A percentile compares a stretch with the other conserved stretches of the same genome.
Evolutionary conservation across 768 basidiomycete species (phyloP).

Genomic region (Mycena epipterygia): DNA sequence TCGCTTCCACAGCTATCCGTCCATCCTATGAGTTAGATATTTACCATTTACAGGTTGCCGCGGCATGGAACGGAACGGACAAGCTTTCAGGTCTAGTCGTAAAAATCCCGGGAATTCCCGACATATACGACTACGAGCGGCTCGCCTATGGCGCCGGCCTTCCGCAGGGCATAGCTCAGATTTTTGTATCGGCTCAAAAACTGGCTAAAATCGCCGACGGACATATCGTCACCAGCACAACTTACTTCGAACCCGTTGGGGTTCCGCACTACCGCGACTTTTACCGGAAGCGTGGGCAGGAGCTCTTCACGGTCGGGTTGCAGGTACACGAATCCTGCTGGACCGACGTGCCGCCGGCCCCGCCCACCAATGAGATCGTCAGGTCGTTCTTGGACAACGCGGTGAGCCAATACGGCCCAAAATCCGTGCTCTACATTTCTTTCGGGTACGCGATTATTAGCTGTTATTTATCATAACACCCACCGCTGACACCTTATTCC

Average conservation of each 20-base stretch:
- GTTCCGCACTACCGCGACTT: too few relatives aligned
- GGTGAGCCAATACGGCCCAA: conserved; percentile 10
- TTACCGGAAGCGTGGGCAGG: too few relatives aligned
- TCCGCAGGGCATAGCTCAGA: neutral
- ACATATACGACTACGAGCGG: conserved; percentile 29
- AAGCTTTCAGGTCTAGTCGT: neutral
- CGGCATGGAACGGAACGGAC: conserved; percentile 17
- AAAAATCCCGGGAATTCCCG: conserved; percentile 1
- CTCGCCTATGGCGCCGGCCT: conserved; percentile 1
- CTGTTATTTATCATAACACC: neutral
- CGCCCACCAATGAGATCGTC: neutral
- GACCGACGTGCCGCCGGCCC: neutral
- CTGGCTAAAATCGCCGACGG: too few relatives aligned
- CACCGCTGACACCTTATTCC: neutral
- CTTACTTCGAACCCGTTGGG: too few relatives aligned
- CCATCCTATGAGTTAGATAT: too few relatives aligned
- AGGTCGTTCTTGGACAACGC: conserved; percentile 14
- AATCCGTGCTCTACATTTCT: conserved; percentile 30
- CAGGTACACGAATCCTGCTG: too few relatives aligned
- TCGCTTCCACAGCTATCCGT: too few relatives aligned
- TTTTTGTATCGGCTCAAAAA: too few relatives aligned
- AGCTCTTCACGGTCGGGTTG: too few relatives aligned
- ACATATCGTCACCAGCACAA: too few relatives aligned
- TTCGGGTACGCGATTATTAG: conserved; percentile 19
- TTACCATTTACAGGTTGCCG: neutral